These are phyloP conservation scores for Colletotrichum tropicicola DNA, from an alignment of 2,329 filamentous ascomycete genomes.

Conservation along the genomic window DNA sequence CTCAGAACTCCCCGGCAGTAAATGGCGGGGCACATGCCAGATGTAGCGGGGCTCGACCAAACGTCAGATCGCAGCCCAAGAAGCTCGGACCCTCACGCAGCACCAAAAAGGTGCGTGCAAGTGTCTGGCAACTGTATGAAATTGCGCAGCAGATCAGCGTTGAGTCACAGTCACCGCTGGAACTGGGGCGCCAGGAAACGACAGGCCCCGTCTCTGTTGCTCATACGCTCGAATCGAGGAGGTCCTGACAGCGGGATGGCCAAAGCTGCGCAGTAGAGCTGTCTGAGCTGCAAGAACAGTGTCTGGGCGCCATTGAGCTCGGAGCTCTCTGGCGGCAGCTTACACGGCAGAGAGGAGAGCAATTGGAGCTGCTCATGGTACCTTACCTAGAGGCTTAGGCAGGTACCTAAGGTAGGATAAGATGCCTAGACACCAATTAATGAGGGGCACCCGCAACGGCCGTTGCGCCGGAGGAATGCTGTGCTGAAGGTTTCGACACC, in stretches of 20 bases:
- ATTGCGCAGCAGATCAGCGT: slow-evolving; percentile 7
- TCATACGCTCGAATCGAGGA: neutral
- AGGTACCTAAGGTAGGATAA: neutral
- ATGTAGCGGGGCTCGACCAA: slow-evolving; percentile 15
- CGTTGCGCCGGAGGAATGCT: neutral
- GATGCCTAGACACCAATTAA: neutral
- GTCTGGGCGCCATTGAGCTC: neutral
- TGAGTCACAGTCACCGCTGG: slow-evolving; percentile 6
- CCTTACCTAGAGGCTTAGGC: neutral
- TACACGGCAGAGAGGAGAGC: neutral
- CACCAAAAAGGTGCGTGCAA: slow-evolving; percentile 16
- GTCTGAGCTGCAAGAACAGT: slow-evolving; percentile 9
- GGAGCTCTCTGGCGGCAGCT: neutral
- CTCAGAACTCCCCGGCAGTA: slow-evolving; percentile 1
- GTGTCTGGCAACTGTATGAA: slow-evolving; percentile 3
- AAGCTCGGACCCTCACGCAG: slow-evolving; percentile 19
- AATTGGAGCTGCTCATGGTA: too few relatives aligned
- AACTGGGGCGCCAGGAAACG: neutral
- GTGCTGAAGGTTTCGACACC: slow-evolving; percentile 12
- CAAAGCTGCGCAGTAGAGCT: neutral
- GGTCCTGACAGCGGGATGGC: neutral
- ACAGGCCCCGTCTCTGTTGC: neutral
- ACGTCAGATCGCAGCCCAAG: slow-evolving; percentile 27
- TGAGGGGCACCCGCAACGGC: slow-evolving; percentile 16
- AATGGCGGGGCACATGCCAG: slow-evolving; percentile 25